These are phyloP conservation scores for Maudiozyma turicensis DNA, from an alignment of 805 yeast genomes.

Conservation along the genomic window DNA sequence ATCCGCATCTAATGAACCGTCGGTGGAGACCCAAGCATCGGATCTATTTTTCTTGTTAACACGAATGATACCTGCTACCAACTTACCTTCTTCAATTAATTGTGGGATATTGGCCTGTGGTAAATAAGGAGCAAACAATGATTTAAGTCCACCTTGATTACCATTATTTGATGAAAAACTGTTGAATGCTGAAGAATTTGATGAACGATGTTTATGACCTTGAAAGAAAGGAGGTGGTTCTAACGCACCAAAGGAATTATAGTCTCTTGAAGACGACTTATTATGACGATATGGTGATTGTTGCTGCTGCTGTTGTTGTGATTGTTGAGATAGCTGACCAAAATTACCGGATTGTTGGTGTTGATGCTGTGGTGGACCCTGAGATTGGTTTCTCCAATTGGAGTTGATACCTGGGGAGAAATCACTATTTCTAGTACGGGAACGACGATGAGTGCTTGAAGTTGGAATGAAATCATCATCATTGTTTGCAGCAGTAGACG, in stretches of 20 bases:
- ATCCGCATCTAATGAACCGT: conserved; percentile 91
- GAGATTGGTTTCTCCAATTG: conserved; percentile 48
- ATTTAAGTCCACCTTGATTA: conserved; percentile 42
- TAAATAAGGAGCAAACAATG: conserved; percentile 89
- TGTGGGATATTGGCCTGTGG: conserved; percentile 92
- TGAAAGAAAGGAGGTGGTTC: conserved; percentile 37
- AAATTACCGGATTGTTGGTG: conserved; percentile 11
- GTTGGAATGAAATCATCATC: conserved; percentile 25
- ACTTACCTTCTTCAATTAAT: conserved; percentile 75
- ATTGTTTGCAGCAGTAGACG: conserved; percentile 4
- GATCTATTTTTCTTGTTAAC: conserved; percentile 95
- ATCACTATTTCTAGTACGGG: conserved; percentile 21
- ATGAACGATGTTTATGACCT: conserved; percentile 72
- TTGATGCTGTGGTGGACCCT: conserved; percentile 28
- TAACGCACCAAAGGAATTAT: conserved; percentile 17
- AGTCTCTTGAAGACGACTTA: conserved; percentile 21
- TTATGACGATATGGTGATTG: conserved; percentile 29
- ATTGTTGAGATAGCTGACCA: conserved; percentile 5
- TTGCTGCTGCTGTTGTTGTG: conserved; percentile 24
- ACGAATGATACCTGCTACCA: conserved; percentile 85
- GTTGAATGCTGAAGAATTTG: conserved; percentile 53
- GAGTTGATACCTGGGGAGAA: conserved; percentile 36
- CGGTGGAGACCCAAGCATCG: conserved; percentile 97
- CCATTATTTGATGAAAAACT: conserved; percentile 27
- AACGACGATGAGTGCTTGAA: conserved; percentile 23